phyloP scores from a whole-genome alignment of 352 stramenopile genomes.

The Elongisporangium prolatum region DNA sequence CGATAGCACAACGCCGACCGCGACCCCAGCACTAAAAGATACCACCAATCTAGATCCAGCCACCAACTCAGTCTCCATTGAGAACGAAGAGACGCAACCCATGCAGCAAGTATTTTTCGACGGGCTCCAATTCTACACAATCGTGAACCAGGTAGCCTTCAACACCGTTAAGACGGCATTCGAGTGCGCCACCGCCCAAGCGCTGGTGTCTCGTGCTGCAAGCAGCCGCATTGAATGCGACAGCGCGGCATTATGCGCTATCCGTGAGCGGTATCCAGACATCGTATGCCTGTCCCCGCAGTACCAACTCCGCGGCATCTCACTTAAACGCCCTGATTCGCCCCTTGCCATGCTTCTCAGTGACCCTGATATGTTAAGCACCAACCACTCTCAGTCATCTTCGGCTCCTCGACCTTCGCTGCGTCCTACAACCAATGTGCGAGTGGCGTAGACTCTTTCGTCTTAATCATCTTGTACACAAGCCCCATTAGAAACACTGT shows the following conservation, averaged over 20 bases:
- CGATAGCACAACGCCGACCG: constrained; percentile 7
- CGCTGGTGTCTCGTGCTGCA: constrained; percentile 32
- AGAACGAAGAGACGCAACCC: constrained; percentile 10
- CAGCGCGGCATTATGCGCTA: constrained; percentile 35
- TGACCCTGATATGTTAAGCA: not conserved
- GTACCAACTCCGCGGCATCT: not conserved
- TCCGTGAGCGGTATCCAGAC: constrained; percentile 57
- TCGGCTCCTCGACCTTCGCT: not conserved
- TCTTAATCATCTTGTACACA: not conserved
- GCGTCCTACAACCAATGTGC: not conserved
- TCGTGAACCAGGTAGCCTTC: constrained; percentile 36
- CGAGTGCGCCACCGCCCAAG: constrained; percentile 6
- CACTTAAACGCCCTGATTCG: not conserved
- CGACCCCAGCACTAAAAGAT: not conserved
- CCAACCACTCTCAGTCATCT: not conserved
- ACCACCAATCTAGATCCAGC: not conserved
- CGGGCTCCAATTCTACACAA: constrained; percentile 62
- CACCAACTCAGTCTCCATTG: not conserved
- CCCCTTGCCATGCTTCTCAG: not conserved
- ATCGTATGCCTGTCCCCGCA: constrained; percentile 44
- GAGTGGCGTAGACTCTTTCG: not conserved
- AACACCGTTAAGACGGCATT: constrained; percentile 29
- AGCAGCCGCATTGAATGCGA: constrained; percentile 26
- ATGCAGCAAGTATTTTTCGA: constrained; percentile 34
- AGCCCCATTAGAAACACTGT: not conserved